These are phyloP conservation scores for Elsinoe batatas DNA, from an alignment of 2,329 filamentous ascomycete species.

Conservation along the genomic window DNA sequence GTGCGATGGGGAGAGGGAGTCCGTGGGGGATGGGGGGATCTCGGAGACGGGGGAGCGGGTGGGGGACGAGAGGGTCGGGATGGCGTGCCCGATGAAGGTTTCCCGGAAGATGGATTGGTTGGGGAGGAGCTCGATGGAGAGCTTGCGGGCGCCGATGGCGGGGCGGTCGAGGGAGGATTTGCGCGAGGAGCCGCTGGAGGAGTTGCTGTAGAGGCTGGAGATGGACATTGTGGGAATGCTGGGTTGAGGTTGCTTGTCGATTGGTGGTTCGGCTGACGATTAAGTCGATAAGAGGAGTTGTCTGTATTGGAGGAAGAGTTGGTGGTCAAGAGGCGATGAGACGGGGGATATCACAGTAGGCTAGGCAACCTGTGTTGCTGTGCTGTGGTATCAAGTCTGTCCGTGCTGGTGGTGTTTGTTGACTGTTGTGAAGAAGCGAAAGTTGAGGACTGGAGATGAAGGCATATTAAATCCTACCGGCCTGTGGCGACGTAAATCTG, in stretches of 20 bases:
- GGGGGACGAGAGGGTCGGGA: not conserved
- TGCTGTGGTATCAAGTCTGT: not conserved
- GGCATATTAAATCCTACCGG: slow-evolving; percentile 9
- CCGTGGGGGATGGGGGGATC: not conserved
- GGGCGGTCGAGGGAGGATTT: not conserved
- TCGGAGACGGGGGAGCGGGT: not conserved
- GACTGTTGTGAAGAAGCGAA: not conserved
- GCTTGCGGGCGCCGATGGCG: not conserved
- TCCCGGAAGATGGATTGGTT: slow-evolving; percentile 12
- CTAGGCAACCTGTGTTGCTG: slow-evolving; percentile 2
- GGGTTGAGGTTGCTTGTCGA: slow-evolving; percentile 1
- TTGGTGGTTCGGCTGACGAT: not conserved
- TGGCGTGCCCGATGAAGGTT: slow-evolving; percentile 4
- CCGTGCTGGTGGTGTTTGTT: not conserved
- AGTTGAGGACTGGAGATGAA: slow-evolving; percentile 4
- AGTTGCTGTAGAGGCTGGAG: slow-evolving; percentile 3
- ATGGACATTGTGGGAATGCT: not conserved
- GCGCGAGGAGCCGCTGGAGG: slow-evolving; percentile 2
- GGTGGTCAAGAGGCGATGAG: not conserved
- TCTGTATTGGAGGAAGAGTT: not conserved
- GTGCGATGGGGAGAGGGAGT: not conserved
- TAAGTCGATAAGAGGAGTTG: not conserved
- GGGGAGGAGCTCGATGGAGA: slow-evolving; percentile 12
- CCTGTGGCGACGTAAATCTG: not conserved
- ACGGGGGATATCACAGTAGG: slow-evolving; percentile 4